Evolutionary conservation across 345 rosid genomes (phyloP), one percentile per base, ranked within the genome.

Genomic region (Psidium guajava): DNA sequence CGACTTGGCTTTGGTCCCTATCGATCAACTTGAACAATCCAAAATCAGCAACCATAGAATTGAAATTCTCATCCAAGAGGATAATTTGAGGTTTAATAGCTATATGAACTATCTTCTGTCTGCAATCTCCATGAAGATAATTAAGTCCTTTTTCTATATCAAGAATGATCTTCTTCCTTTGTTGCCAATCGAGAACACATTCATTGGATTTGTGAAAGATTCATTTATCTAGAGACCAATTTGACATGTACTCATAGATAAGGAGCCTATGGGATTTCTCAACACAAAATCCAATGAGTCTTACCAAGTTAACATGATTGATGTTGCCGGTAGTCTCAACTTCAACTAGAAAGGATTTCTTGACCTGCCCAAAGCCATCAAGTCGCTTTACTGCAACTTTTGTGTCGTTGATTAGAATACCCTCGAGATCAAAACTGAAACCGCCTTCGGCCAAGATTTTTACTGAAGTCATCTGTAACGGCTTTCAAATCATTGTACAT

Each of bases 381-480:
- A 90, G 89, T n/a, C 74, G 81, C 85, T 90, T 90, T 81, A 90
- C 89, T 18, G 92, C 91, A 44, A 90, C 36, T 85, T 50, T 86
- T 9, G 82, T 81, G 50, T 91, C 86, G 82, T 88, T 83, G 14
- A 5, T 2, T 52, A 89, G 57, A 83, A 50, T 85, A 11, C 91
- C 91, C 64, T 85, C 64, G 81, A 85, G 87, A 3, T 89, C 92
- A 20, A 86, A 82, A 32, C 92, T 91, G 6, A 90, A 90, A 7
- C 91, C 92, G 8, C 92, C 91, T 61, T 85, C 18, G 5, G 5
- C 92, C 92, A 53, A 89, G 89, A 54, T 53, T 86, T 44, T 55
- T 52, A 9, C 25, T 47, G 57, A 90, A 90, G 42, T 89, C 20
- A 1, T 84, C 50, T 13, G 91, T 90, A 3, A 75, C 52, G 25